Evolutionary conservation across 345 rosid species (phyloP), one percentile per base, ranked within the genome.

Genomic region (Eutrema japonicum): DNA sequence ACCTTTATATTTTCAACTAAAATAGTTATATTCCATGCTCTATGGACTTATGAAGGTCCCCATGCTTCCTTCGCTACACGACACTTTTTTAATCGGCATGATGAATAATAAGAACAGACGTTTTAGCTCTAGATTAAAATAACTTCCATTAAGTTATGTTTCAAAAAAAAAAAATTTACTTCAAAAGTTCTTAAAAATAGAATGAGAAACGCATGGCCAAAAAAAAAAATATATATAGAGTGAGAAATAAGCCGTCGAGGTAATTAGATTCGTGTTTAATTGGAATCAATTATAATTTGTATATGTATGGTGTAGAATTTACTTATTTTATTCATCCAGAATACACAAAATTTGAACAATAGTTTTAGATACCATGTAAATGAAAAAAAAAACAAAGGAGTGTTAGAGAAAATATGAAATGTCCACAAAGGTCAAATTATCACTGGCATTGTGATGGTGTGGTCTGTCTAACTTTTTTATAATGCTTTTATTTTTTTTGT

Each of bases 391-490:
- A 45, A 64, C 50, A 56, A 64, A 36, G n/a, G 13, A 63, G 26
- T 57, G 50, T 29, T 38, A 42, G 33, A 66, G 56, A 65, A 64
- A 74, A 50, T 57, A 38, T 58, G 61, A 67, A 59, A 67, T 50
- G 68, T 74, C 61, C 58, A 66, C 36, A 74, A 49, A 36, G 43
- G 38, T 73, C 22, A 55, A 54, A 26, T 33, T 63, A 30, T 63
- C 26, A 56, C 56, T 73, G 45, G 78, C 62, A 74, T 74, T 65
- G 46, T 33, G 30, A 66, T 57, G 45, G 60, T 66, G 59, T 56
- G 72, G 67, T 41, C 61, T 59, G 78, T 67, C 62, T 74, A 59
- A 59, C 78, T 74, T 74, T 16, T 66, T 59, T 57, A 66, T 49
- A 37, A 57, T 66, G 38, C 60, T 74, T 36, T 73, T 58, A 65